Percentiles rank a stretch among this genome's conserved stretches.
Evolutionary conservation across 139 green algal species (phyloP).

Genomic region (Coelastrella sp.): DNA sequence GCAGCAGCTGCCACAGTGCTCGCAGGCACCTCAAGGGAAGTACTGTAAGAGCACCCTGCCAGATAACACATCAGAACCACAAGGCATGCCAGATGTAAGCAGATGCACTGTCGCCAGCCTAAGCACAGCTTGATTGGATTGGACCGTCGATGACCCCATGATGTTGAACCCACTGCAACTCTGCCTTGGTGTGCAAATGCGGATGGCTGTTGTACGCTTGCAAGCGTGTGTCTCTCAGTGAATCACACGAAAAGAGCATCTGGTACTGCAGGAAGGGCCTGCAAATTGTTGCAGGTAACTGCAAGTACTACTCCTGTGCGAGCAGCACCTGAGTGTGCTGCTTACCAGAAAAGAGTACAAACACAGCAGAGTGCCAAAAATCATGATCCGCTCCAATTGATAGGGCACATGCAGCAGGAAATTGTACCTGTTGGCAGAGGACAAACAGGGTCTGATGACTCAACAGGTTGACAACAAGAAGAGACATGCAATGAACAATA

Average conservation of each 20-base stretch:
- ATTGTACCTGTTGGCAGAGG: constrained; percentile 81
- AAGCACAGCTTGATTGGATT: too few relatives aligned
- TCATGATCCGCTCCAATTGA: constrained; percentile 89
- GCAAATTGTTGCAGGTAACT: background rate
- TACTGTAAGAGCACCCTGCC: constrained; percentile 81
- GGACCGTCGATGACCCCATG: too few relatives aligned
- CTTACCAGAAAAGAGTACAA: constrained; percentile 53
- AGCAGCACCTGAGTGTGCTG: background rate
- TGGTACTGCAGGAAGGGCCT: too few relatives aligned
- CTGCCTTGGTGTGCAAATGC: too few relatives aligned
- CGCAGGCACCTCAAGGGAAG: constrained; percentile 72
- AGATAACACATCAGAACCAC: background rate
- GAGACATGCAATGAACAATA: too few relatives aligned
- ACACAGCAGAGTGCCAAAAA: constrained; percentile 80
- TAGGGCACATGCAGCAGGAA: constrained; percentile 87
- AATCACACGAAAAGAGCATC: too few relatives aligned
- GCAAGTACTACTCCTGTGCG: background rate
- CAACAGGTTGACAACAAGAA: too few relatives aligned
- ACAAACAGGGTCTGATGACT: background rate
- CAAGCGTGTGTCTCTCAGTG: too few relatives aligned
- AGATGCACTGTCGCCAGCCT: too few relatives aligned
- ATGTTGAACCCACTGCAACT: too few relatives aligned
- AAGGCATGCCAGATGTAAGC: too few relatives aligned
- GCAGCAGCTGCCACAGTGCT: background rate
- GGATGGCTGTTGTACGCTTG: too few relatives aligned